Conservation (phyloP, 345 rosid genomes). For the Bretschneidera sinensis region DNA sequence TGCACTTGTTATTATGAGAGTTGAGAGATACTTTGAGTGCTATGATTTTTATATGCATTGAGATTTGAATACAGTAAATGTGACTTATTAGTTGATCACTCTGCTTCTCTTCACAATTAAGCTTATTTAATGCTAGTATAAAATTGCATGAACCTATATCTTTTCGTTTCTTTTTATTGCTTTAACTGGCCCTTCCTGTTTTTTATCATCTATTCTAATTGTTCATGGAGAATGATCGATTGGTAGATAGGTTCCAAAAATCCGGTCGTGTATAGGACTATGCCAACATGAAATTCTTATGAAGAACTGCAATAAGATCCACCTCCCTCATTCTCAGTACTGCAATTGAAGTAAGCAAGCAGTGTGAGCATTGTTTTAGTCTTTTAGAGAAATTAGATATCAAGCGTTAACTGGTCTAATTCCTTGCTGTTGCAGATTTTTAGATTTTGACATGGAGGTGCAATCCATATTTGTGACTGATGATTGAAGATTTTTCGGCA, state of each 20-base stretch:
- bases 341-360: conserved; percentile 1
- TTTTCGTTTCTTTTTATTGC: background rate
- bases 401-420: background rate
- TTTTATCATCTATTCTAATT: conserved; percentile 1
- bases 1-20: conserved; percentile 16
- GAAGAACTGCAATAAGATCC: conserved; percentile 16
- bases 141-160: too few relatives aligned
- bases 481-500: background rate
- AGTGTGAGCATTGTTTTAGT: background rate
- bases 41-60: conserved; percentile 16
- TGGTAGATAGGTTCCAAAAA: conserved; percentile 12
- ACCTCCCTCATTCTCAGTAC: background rate
- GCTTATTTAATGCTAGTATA: background rate
- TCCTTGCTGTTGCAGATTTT: conserved; percentile 9
- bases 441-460: conserved; percentile 2
- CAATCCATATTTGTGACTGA: background rate
- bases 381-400: background rate
- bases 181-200: background rate
- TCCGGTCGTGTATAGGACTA: conserved; percentile 8
- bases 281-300: background rate
- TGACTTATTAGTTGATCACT: conserved; percentile 14
- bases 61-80: conserved; percentile 24
- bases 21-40: conserved; percentile 12
- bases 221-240: background rate
- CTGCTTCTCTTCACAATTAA: conserved; percentile 6